phyloP scores from a whole-genome alignment of 1,284 basidiomycete species.

The Entoloma clypeatum region DNA sequence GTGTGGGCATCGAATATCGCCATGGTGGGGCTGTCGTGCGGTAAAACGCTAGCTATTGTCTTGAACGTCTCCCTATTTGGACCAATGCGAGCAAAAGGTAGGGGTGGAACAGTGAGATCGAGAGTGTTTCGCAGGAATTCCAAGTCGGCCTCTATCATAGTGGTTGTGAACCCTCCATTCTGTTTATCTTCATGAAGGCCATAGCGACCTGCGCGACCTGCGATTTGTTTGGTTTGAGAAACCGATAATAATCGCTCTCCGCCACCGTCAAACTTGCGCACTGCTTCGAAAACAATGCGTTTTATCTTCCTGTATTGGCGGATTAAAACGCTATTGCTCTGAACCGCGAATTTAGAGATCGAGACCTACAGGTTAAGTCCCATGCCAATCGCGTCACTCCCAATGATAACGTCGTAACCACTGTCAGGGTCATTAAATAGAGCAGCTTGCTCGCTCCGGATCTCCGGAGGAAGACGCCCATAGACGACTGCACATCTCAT shows the following conservation, averaged over 20 bases:
- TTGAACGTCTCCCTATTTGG: slow-evolving; percentile 15
- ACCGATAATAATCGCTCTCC: slow-evolving; percentile 54
- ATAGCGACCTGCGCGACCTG: slow-evolving; percentile 91
- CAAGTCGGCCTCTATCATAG: slow-evolving; percentile 67
- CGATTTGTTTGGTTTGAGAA: slow-evolving; percentile 94
- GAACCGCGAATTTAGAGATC: slow-evolving; percentile 2
- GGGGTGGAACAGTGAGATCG: slow-evolving; percentile 22
- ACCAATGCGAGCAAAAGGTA: slow-evolving; percentile 27
- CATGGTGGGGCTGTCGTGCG: slow-evolving; percentile 30
- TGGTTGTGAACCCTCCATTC: slow-evolving; percentile 69
- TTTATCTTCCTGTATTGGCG: slow-evolving; percentile 78
- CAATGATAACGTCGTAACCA: slow-evolving; percentile 82
- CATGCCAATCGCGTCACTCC: slow-evolving; percentile 94
- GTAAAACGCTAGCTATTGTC: slow-evolving; percentile 34
- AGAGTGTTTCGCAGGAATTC: slow-evolving; percentile 45
- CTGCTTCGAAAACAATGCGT: slow-evolving; percentile 79
- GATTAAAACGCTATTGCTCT: not conserved
- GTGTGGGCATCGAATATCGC: slow-evolving; percentile 44
- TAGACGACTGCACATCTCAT: slow-evolving; percentile 87
- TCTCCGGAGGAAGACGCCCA: slow-evolving; percentile 86
- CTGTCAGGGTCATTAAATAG: slow-evolving; percentile 82
- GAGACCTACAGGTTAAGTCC: slow-evolving; percentile 85
- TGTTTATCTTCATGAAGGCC: slow-evolving; percentile 58
- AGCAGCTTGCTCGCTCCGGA: slow-evolving; percentile 83
- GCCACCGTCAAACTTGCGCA: slow-evolving; percentile 74